Conservation (phyloP, 2,329 filamentous ascomycete species). For the Calonectria multiphialidica region DNA sequence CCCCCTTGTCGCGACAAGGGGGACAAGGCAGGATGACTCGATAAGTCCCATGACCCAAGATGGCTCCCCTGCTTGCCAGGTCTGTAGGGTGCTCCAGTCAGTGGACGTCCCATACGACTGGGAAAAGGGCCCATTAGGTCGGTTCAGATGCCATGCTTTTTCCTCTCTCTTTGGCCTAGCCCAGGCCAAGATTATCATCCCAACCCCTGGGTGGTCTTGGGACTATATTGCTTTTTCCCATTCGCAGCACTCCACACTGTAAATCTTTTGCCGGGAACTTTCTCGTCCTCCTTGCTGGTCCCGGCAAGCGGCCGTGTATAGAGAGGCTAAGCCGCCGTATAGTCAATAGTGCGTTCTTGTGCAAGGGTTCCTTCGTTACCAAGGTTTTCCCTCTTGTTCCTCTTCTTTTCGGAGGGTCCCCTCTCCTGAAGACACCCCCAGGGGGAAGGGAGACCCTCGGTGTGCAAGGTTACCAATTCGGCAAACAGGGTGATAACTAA, state of each 20-base stretch:
- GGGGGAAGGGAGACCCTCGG: not conserved
- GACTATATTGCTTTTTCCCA: slow-evolving; percentile 3
- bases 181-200: slow-evolving; percentile 12
- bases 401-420: not conserved
- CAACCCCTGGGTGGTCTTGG: slow-evolving; percentile 2
- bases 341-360: not conserved
- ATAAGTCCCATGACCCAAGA: slow-evolving; percentile 15
- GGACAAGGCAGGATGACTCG: slow-evolving; percentile 5
- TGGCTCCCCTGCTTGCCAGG: slow-evolving; percentile 10
- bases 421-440: not conserved
- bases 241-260: not conserved
- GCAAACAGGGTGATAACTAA: not conserved
- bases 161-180: not conserved
- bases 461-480: slow-evolving; percentile 1
- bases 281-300: not conserved
- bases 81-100: slow-evolving; percentile 11
- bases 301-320: not conserved
- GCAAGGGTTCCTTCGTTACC: not conserved
- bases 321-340: not conserved
- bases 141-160: slow-evolving; percentile 14
- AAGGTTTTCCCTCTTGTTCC: not conserved
- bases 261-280: not conserved
- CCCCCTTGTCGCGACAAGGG: not conserved
- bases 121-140: slow-evolving; percentile 18
- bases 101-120: slow-evolving; percentile 18